Base-by-base conservation (phyloP, 2,329 filamentous ascomycete species). In the Mycosphaerelloides madeirae region DNA sequence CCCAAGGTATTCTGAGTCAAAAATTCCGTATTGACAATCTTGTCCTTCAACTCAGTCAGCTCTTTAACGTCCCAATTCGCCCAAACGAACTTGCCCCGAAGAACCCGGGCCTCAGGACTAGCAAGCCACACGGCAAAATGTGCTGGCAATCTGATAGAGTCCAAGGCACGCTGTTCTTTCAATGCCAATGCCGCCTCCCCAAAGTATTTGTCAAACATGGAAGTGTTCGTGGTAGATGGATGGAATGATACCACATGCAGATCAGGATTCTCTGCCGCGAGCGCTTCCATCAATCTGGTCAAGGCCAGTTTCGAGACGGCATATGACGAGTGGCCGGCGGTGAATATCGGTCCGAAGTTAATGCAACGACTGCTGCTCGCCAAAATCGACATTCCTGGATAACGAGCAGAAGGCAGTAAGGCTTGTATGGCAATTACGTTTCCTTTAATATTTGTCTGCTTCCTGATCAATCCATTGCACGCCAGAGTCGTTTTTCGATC, bases 101-200 rank as follows among this genome's bases (percentile, higher is more conserved):
- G 46, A 42, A 70, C 70, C 0, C 54, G 50, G 2, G 65, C 66
- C 49, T 72, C 66, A 3, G 60, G 48, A 15, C 58, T 63, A 2
- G 63, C 57, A 5, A 67, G 52, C 68, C 68, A 72, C 3, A 71
- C 56, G n/a, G 35, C 16, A n/a, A 20, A n/a, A 38, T 15, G 20
- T 25, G 19, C n/a, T n/a, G 19, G 18, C 18, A 7, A 20, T n/a
- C 8, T 19, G 35, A n/a, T 28, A 11, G 7, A 14, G 13, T 38
- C 22, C 3, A 36, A 18, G 33, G 16, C 28, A 29, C 28, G 28
- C 28, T 29, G 8, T 8, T 29, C 28, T 29, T 29, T 29, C 28
- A n/a, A n/a, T 29, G n/a, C n/a, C 8, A 8, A 8, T 29, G 28
- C 8, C 28, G 8, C 8, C 8, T 29, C n/a, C 28, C 8, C 8